Evolutionary conservation across 1,284 basidiomycete genomes (phyloP), one percentile per base, ranked within the genome.

Genomic region (Sporisorium iseilematis-ciliati): DNA sequence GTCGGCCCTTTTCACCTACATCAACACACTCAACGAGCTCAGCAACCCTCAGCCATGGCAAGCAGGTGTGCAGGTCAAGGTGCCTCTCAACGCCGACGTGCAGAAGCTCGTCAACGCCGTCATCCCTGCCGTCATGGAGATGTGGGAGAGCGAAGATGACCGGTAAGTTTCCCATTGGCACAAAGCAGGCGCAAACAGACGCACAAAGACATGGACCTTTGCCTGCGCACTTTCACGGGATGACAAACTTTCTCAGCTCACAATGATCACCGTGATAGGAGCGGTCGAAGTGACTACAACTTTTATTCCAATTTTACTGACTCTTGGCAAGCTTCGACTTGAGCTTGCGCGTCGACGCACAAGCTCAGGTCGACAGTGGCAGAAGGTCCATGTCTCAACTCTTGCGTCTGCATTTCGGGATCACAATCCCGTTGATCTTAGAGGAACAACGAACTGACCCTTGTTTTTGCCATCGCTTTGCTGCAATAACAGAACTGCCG

Each of bases 131-230:
- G 89, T 99, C 46, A 86, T 98, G 76, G 93, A 95, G 69, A 91
- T 95, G 89, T 97, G 94, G 88, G 91, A 93, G 85, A 91, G 91
- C 10, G 96, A 99, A 87, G 97, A 99, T 83, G 95, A 98, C 88
- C 95, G 97, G 95, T 97, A 84, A 89, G 95, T 91, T 62, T 52
- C 12, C 41, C 25, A 18, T 29, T 31, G 49, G 45, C 33, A 45
- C 35, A 1, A 63, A 54, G n/a, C 52, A 58, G 54, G 43, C 49
- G 71, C 57, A 73, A 21, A 55, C 46, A 38, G 14, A 29, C 29
- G 23, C 42, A 45, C 8, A 46, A 18, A 33, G 48, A 54, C 31
- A 23, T 20, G 48, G 50, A 53, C 41, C 11, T 25, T 7, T 25
- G 35, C 25, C 18, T 50, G n/a, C 4, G 54, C 74, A 74, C 20